Conservation (phyloP, 345 rosid genomes). For the Arabidopsis suecica region DNA sequence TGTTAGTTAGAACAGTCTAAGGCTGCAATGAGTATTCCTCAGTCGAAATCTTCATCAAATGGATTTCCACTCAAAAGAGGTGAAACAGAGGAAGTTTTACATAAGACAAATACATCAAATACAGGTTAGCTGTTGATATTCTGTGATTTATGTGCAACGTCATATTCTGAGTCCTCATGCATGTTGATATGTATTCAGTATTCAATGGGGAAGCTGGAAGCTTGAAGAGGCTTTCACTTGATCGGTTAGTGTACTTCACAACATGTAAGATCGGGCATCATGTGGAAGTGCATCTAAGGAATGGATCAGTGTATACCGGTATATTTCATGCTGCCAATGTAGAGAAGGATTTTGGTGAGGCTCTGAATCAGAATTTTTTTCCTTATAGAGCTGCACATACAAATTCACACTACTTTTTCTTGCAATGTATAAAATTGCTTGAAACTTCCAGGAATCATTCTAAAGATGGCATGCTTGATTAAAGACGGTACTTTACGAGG, state of each 20-base stretch:
- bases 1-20: constrained; percentile 32
- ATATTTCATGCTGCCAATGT: constrained; percentile 78
- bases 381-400: constrained; percentile 17
- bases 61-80: constrained; percentile 67
- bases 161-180: constrained; percentile 30
- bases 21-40: constrained; percentile 53
- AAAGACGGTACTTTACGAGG: constrained; percentile 66
- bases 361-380: constrained; percentile 35
- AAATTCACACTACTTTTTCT: constrained; percentile 22
- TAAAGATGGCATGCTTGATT: constrained; percentile 88
- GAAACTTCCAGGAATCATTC: constrained; percentile 68
- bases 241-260: constrained; percentile 69
- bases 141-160: constrained; percentile 11
- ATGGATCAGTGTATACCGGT: constrained; percentile 86
- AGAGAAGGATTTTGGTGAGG: constrained; percentile 81
- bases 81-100: constrained; percentile 63
- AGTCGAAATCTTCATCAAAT: constrained; percentile 61
- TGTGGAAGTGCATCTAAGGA: constrained; percentile 89
- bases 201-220: constrained; percentile 56
- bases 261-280: constrained; percentile 78
- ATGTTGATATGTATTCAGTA: constrained; percentile 49
- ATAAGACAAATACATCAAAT: constrained; percentile 56
- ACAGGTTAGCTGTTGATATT: constrained; percentile 51
- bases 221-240: constrained; percentile 60
- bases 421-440: constrained; percentile 18